These are phyloP conservation scores for Emmonsia crescens DNA, from an alignment of 2,329 filamentous ascomycete genomes.

Conservation along the genomic window DNA sequence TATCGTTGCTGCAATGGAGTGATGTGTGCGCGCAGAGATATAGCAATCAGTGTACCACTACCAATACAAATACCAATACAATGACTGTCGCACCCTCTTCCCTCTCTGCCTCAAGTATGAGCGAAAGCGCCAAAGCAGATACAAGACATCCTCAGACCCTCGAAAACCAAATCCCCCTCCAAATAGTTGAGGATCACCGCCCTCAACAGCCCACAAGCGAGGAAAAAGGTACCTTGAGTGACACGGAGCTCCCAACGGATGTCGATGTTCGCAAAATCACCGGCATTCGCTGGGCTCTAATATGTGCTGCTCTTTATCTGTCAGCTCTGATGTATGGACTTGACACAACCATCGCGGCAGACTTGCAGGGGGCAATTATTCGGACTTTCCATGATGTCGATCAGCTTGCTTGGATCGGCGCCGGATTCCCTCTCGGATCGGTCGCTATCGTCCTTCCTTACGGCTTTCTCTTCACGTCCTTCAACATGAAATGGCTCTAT, in stretches of 20 bases:
- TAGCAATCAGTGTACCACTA: background rate
- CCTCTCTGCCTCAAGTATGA: background rate
- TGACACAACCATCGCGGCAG: constrained; percentile 41
- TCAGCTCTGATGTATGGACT: constrained; percentile 29
- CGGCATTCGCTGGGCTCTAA: constrained; percentile 12
- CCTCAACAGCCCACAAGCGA: background rate
- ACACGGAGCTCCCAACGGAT: background rate
- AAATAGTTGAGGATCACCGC: background rate
- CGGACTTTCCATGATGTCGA: constrained; percentile 27
- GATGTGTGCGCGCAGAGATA: background rate
- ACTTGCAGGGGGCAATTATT: constrained; percentile 36
- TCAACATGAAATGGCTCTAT: constrained; percentile 37
- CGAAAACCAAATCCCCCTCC: background rate
- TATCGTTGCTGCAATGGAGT: background rate
- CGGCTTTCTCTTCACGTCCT: constrained; percentile 32
- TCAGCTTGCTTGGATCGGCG: constrained; percentile 35
- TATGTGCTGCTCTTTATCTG: constrained; percentile 21
- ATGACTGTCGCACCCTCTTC: background rate
- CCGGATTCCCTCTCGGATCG: constrained; percentile 35
- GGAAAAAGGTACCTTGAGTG: background rate
- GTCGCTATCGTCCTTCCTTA: constrained; percentile 29
- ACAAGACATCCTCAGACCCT: background rate
- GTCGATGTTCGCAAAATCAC: background rate
- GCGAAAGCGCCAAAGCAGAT: background rate
- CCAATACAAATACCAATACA: background rate